These are phyloP conservation scores for Hortiboletus rubellus DNA, from an alignment of 1,284 basidiomycete genomes.

Conservation along the genomic window DNA sequence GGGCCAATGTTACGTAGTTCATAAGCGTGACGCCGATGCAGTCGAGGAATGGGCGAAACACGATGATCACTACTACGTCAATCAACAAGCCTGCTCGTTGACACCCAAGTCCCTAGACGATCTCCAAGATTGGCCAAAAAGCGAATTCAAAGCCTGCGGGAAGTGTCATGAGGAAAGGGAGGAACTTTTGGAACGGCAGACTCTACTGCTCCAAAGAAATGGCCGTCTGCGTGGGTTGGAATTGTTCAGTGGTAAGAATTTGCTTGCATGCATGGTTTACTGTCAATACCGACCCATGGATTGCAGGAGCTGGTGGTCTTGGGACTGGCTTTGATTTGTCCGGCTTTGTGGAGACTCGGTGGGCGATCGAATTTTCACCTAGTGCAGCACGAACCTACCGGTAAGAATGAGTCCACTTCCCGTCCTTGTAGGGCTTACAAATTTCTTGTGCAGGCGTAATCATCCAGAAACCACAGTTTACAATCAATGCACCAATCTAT, in stretches of 20 bases:
- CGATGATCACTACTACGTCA: slow-evolving; percentile 58
- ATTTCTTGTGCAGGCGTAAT: slow-evolving; percentile 46
- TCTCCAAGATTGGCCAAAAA: slow-evolving; percentile 34
- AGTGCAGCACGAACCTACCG: slow-evolving; percentile 60
- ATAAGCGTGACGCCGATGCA: slow-evolving; percentile 21
- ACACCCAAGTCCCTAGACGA: slow-evolving; percentile 21
- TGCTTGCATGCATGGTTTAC: not conserved
- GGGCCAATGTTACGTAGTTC: slow-evolving; percentile 49
- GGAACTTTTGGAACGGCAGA: slow-evolving; percentile 28
- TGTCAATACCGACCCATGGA: slow-evolving; percentile 3
- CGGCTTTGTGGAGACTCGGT: slow-evolving; percentile 58
- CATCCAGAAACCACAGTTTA: slow-evolving; percentile 58
- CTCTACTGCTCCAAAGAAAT: slow-evolving; percentile 37
- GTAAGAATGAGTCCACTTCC: slow-evolving; percentile 37
- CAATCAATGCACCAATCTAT: slow-evolving; percentile 59
- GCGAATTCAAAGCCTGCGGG: slow-evolving; percentile 37
- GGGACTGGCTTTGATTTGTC: slow-evolving; percentile 63
- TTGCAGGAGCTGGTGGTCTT: slow-evolving; percentile 65
- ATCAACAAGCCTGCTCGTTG: slow-evolving; percentile 31
- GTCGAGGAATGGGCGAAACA: slow-evolving; percentile 49
- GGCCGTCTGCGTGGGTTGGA: slow-evolving; percentile 56
- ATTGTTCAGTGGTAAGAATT: slow-evolving; percentile 57
- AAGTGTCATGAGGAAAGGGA: slow-evolving; percentile 40
- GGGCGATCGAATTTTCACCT: slow-evolving; percentile 65
- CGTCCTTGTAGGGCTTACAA: slow-evolving; percentile 4